These are phyloP conservation scores for Rutstroemia sp. DNA, from an alignment of 2,329 filamentous ascomycete species.

Conservation along the genomic window DNA sequence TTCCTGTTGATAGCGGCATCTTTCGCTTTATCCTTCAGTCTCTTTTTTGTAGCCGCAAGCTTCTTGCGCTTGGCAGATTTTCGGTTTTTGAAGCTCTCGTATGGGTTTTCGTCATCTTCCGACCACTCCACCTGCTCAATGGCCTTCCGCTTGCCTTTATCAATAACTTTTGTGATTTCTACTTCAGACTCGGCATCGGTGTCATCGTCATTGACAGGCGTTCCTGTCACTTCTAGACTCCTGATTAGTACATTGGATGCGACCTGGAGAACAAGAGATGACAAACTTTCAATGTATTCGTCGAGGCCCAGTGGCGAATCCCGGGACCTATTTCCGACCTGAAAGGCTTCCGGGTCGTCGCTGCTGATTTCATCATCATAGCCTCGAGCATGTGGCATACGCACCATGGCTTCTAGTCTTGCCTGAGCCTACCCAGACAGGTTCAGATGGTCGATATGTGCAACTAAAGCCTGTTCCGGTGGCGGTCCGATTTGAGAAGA, in stretches of 20 bases:
- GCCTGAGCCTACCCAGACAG: neutral
- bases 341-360: conserved; percentile 15
- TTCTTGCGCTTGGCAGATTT: conserved; percentile 47
- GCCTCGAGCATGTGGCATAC: conserved; percentile 10
- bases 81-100: conserved; percentile 56
- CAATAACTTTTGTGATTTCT: conserved; percentile 12
- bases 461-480: too few relatives aligned
- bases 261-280: neutral
- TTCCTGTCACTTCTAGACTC: conserved; percentile 17
- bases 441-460: too few relatives aligned
- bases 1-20: conserved; percentile 24
- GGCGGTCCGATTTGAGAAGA: too few relatives aligned
- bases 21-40: conserved; percentile 38
- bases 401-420: conserved; percentile 9
- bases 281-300: conserved; percentile 24
- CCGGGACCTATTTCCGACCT: neutral
- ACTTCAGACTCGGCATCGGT: conserved; percentile 14
- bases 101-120: conserved; percentile 41
- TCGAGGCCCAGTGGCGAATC: conserved; percentile 13
- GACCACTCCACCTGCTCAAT: conserved; percentile 42
- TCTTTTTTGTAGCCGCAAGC: conserved; percentile 39
- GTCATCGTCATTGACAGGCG: conserved; percentile 9
- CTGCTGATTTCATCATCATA: conserved; percentile 13
- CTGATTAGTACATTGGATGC: neutral
- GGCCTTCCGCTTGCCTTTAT: conserved; percentile 22